phyloP scores from a whole-genome alignment of 2,329 filamentous ascomycete genomes.

The Decorospora gaudefroyi region DNA sequence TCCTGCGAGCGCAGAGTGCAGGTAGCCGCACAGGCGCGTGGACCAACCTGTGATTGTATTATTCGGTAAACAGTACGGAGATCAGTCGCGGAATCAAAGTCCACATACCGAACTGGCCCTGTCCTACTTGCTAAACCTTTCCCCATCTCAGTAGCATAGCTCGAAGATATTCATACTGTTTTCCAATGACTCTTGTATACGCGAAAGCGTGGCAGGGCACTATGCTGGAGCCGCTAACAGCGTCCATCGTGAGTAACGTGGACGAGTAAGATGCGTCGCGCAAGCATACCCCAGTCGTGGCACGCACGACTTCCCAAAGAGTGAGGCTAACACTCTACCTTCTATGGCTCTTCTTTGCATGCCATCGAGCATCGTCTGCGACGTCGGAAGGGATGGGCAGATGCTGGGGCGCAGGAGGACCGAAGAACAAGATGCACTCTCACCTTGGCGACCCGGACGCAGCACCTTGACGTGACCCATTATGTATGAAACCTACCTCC shows the following conservation, averaged over 20 bases:
- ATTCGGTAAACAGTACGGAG: no score
- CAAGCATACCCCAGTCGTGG: slow-evolving; percentile 26
- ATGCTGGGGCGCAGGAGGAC: slow-evolving; percentile 21
- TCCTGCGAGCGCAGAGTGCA: slow-evolving; percentile 17
- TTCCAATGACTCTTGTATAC: no score
- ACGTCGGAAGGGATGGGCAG: slow-evolving; percentile 24
- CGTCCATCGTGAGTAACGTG: slow-evolving; percentile 38
- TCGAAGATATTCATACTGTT: no score
- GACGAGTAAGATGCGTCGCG: slow-evolving; percentile 36
- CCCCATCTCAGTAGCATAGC: no score
- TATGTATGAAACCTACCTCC: slow-evolving; percentile 36
- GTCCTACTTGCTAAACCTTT: no score
- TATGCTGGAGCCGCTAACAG: slow-evolving; percentile 31
- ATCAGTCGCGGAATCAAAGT: no score
- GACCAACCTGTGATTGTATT: slow-evolving; percentile 11
- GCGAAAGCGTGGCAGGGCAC: slow-evolving; percentile 8
- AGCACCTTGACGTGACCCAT: slow-evolving; percentile 18
- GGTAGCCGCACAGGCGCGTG: slow-evolving; percentile 20
- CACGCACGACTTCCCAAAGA: slow-evolving; percentile 30
- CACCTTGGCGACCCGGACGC: slow-evolving; percentile 24
- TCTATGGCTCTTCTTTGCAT: slow-evolving; percentile 37
- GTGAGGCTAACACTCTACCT: slow-evolving; percentile 41
- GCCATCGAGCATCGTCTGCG: slow-evolving; percentile 32
- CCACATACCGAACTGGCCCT: slow-evolving; percentile 16
- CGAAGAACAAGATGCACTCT: slow-evolving; percentile 27